phyloP scores from a whole-genome alignment of 768 basidiomycete species.

The Pisolithus microcarpus region DNA sequence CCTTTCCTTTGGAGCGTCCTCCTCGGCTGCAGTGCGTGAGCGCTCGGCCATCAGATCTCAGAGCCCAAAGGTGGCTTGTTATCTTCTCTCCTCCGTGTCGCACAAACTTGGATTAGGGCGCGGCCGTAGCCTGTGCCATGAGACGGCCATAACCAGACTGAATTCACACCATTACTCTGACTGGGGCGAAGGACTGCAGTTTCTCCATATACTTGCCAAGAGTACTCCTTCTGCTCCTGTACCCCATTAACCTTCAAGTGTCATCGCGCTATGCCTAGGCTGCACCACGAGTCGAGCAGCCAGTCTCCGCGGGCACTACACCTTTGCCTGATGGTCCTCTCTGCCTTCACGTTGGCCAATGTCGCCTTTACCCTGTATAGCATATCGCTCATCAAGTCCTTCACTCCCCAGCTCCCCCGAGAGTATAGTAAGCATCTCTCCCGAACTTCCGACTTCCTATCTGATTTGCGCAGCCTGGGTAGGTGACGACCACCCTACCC shows the following conservation, averaged over 20 bases:
- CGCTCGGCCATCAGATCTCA: no score
- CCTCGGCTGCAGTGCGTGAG: no score
- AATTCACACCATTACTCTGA: background rate
- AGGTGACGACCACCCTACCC: constrained; percentile 26
- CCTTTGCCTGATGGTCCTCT: constrained; percentile 15
- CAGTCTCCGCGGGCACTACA: background rate
- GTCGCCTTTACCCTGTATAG: constrained; percentile 13
- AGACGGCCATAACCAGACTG: no score
- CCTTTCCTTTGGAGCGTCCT: no score
- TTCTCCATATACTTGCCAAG: background rate
- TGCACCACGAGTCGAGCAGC: background rate
- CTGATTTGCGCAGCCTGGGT: constrained; percentile 18
- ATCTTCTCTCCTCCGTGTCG: no score
- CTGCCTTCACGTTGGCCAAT: constrained; percentile 17
- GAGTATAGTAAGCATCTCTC: constrained; percentile 17
- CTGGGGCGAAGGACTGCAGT: background rate
- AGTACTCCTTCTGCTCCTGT: background rate
- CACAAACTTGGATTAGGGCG: no score
- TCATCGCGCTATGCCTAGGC: background rate
- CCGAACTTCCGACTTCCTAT: background rate
- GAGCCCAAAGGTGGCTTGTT: no score
- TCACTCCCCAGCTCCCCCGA: constrained; percentile 9
- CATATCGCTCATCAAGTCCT: constrained; percentile 9
- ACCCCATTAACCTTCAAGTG: background rate
- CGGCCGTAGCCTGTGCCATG: no score